A percentile compares a stretch with the other conserved stretches of the same genome.
Conservation (phyloP, 2,329 filamentous ascomycete genomes). For the Xylariales sp. region DNA sequence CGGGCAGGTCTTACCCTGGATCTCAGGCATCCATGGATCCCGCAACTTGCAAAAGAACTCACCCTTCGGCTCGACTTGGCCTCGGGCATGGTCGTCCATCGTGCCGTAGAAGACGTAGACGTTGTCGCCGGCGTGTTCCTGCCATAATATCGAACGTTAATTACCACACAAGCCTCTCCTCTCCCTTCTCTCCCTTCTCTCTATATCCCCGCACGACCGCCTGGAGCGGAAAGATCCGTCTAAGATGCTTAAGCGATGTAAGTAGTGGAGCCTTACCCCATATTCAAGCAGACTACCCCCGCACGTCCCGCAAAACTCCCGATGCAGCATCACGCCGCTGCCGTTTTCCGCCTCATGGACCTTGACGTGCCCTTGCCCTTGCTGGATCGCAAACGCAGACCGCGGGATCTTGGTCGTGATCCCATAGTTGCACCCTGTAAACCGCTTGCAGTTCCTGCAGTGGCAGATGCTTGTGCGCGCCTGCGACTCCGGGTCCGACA, state of each 20-base stretch:
- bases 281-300: conserved; percentile 64
- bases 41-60: conserved; percentile 48
- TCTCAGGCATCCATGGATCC: conserved; percentile 48
- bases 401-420: conserved; percentile 63
- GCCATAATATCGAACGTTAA: background rate
- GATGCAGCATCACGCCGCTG: conserved; percentile 57
- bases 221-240: too few species aligned
- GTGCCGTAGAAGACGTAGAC: conserved; percentile 50
- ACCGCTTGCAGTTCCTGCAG: conserved; percentile 65
- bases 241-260: too few species aligned
- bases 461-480: conserved; percentile 65
- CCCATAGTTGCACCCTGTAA: conserved; percentile 63
- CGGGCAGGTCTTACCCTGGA: conserved; percentile 34
- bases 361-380: conserved; percentile 51
- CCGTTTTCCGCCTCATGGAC: conserved; percentile 63
- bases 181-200: too few species aligned
- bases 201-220: too few species aligned
- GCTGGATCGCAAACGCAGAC: conserved; percentile 55
- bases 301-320: conserved; percentile 65
- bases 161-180: too few species aligned
- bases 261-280: conserved; percentile 52
- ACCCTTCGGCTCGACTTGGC: conserved; percentile 48
- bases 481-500: conserved; percentile 56
- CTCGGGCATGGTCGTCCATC: conserved; percentile 46
- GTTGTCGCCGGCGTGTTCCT: conserved; percentile 46